A percentile compares a stretch with the other conserved stretches of the same genome.
phyloP scores from a whole-genome alignment of 805 yeast genomes.

The Wickerhamiella kurtzmanii region DNA sequence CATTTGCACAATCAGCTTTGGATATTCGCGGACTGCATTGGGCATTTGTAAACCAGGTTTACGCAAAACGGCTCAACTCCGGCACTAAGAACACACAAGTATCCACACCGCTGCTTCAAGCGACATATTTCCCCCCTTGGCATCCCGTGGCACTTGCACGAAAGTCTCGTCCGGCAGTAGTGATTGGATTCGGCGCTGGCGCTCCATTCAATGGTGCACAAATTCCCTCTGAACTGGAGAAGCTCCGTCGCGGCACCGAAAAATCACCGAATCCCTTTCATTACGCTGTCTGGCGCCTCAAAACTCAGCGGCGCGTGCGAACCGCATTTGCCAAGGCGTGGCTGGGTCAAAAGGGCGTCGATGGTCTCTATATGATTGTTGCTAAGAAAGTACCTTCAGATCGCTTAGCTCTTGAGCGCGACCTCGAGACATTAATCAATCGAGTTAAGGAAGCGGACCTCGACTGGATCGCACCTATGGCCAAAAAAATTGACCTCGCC shows the following conservation, averaged over 20 bases:
- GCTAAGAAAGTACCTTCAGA: conserved; percentile 7
- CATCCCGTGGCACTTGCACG: conserved; percentile 17
- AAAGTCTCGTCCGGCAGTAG: conserved; percentile 16
- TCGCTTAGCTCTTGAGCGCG: conserved; percentile 2
- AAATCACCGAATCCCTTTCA: conserved; percentile 11
- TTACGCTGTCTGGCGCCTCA: conserved; percentile 16
- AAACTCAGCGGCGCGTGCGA: conserved; percentile 10
- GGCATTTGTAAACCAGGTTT: conserved; percentile 4
- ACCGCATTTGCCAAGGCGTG: conserved; percentile 9
- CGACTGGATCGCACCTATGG: not conserved
- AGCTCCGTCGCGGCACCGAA: not conserved
- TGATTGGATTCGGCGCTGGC: conserved; percentile 7
- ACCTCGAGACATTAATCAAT: not conserved
- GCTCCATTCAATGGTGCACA: conserved; percentile 12
- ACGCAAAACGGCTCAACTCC: conserved; percentile 1
- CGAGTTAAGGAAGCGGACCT: not conserved
- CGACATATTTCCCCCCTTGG: conserved; percentile 19
- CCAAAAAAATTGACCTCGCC: not conserved
- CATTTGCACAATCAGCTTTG: conserved; percentile 2
- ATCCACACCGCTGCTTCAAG: not conserved
- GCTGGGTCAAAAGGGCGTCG: conserved; percentile 1
- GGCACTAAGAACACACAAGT: conserved; percentile 2
- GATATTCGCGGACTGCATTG: conserved; percentile 9
- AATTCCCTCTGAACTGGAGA: not conserved
- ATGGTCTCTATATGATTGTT: conserved; percentile 16